Percentiles rank a stretch among this genome's conserved stretches.
These are phyloP conservation scores for Alternaria incomplexa DNA, from an alignment of 2,329 filamentous ascomycete species.

Conservation along the genomic window DNA sequence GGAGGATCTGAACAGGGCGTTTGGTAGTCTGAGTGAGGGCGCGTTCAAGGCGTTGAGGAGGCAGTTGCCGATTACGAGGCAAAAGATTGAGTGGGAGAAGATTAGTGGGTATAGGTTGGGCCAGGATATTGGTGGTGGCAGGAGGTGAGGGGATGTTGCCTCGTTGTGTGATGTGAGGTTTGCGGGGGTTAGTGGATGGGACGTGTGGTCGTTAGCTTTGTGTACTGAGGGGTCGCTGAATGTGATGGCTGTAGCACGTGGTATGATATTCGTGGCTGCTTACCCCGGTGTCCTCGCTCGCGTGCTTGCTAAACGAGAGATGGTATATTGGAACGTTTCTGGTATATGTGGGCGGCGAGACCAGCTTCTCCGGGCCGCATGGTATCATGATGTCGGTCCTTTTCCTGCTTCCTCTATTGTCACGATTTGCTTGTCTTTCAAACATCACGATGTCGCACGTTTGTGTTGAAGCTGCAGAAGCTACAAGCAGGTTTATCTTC, in stretches of 20 bases:
- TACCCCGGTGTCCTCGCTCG: background rate
- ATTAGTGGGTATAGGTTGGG: constrained; percentile 81
- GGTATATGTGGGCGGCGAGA: background rate
- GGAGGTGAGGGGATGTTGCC: constrained; percentile 20
- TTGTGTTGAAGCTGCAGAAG: no score
- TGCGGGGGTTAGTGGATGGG: background rate
- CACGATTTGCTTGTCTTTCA: no score
- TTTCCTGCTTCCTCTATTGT: no score
- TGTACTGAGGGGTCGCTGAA: background rate
- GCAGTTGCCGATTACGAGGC: constrained; percentile 93
- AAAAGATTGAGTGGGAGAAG: constrained; percentile 99
- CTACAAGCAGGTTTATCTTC: no score
- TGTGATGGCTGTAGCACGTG: background rate
- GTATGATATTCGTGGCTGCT: background rate
- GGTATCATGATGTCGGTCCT: no score
- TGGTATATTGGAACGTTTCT: background rate
- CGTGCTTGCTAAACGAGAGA: background rate
- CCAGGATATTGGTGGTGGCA: constrained; percentile 59
- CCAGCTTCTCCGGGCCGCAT: background rate
- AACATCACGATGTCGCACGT: no score
- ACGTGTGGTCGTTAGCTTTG: background rate
- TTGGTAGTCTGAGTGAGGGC: constrained; percentile 86
- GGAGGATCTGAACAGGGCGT: constrained; percentile 91
- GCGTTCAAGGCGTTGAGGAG: constrained; percentile 92
- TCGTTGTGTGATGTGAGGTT: background rate